A percentile compares a stretch with the other conserved stretches of the same genome.
These are phyloP conservation scores for Botrytis sinoallii DNA, from an alignment of 2,329 filamentous ascomycete genomes.

Conservation along the genomic window DNA sequence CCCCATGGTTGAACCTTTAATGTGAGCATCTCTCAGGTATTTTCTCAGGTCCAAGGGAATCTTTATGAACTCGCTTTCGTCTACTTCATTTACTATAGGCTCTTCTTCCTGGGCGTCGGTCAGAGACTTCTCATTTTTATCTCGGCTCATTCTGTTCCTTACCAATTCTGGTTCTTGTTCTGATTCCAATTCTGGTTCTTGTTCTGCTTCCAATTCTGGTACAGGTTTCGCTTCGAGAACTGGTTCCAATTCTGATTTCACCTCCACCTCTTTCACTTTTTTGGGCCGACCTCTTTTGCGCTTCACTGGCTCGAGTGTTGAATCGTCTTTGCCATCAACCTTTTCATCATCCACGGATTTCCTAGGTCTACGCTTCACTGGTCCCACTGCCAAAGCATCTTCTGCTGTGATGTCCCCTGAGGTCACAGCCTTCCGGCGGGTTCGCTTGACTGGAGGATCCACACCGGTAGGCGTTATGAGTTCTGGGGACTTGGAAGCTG, in stretches of 20 bases:
- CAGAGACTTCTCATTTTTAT: neutral
- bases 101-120: neutral
- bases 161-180: neutral
- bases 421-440: neutral
- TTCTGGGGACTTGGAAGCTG: neutral
- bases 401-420: neutral
- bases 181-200: neutral
- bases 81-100: neutral
- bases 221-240: too few relatives aligned
- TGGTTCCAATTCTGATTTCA: neutral
- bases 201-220: neutral
- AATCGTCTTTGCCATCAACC: neutral
- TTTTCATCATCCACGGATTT: neutral
- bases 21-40: neutral
- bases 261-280: neutral
- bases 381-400: neutral
- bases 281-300: neutral
- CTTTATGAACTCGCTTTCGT: neutral
- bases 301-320: neutral
- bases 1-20: neutral
- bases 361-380: neutral
- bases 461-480: neutral
- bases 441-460: neutral
- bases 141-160: neutral
- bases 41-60: neutral